These are phyloP conservation scores for Mucor saturninus DNA, from an alignment of 371 early-diverging fungal species.

Conservation along the genomic window DNA sequence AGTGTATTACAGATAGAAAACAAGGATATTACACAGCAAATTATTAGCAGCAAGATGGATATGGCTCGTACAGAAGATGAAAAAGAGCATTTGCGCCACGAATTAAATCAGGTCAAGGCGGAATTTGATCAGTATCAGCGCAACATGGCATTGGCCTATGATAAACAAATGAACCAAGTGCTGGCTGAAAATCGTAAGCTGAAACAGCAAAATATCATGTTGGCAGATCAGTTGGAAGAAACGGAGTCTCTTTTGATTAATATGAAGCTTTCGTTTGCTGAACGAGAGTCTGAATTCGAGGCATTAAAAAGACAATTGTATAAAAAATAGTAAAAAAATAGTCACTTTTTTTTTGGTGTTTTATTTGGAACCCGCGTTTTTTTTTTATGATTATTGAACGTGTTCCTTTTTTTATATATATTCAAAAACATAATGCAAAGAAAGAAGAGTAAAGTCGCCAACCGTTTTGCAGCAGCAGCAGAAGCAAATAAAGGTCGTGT, in stretches of 20 bases:
- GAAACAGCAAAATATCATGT: slow-evolving; percentile 43
- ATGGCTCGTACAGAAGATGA: slow-evolving; percentile 58
- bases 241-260: slow-evolving; percentile 67
- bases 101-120: slow-evolving; percentile 47
- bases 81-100: slow-evolving; percentile 62
- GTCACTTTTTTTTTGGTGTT: slow-evolving; percentile 7
- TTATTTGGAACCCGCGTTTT: slow-evolving; percentile 13
- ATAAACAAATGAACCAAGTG: slow-evolving; percentile 67
- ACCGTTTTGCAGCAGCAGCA: slow-evolving; percentile 36
- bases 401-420: not conserved
- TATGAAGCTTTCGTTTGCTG: slow-evolving; percentile 69
- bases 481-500: slow-evolving; percentile 13
- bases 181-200: slow-evolving; percentile 54
- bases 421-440: slow-evolving; percentile 18
- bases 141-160: slow-evolving; percentile 57
- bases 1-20: slow-evolving; percentile 73
- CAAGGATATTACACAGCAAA: slow-evolving; percentile 61
- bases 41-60: slow-evolving; percentile 61
- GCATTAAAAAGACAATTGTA: slow-evolving; percentile 45
- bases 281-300: slow-evolving; percentile 71
- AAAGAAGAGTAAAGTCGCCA: slow-evolving; percentile 23
- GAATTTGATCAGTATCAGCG: slow-evolving; percentile 44
- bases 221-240: slow-evolving; percentile 63
- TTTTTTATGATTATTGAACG: slow-evolving; percentile 7
- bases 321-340: not conserved